Conservation (phyloP, 345 rosid genomes). For the Excoecaria agallocha region DNA sequence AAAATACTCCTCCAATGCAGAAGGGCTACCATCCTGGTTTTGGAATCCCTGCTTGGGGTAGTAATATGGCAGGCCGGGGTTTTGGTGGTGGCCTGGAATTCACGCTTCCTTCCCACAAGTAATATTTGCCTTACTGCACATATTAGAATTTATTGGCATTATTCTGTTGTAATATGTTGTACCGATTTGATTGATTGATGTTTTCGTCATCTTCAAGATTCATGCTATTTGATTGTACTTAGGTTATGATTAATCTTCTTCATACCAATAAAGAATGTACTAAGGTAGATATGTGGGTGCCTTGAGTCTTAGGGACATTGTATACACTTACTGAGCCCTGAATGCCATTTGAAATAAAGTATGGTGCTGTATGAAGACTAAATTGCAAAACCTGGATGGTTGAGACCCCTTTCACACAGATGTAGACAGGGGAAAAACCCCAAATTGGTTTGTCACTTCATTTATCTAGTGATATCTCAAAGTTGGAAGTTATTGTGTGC, state of each 20-base stretch:
- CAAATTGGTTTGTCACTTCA: background rate
- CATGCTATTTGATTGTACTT: background rate
- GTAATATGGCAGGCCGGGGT: constrained; percentile 65
- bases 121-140: constrained; percentile 23
- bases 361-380: background rate
- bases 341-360: background rate
- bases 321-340: background rate
- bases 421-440: background rate
- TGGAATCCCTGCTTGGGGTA: constrained; percentile 63
- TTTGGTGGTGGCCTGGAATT: constrained; percentile 78
- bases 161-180: background rate
- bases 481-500: background rate
- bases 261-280: background rate
- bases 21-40: constrained; percentile 65
- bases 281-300: background rate
- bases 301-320: background rate
- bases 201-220: constrained; percentile 3
- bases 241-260: constrained; percentile 1
- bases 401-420: background rate
- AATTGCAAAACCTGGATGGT: background rate
- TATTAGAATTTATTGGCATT: background rate
- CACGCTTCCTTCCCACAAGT: constrained; percentile 99
- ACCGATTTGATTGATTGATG: background rate
- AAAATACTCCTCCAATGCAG: constrained; percentile 63
- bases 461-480: background rate